Conservation (phyloP, 305 asterid genomes). For the Fraxinus angustifolia region DNA sequence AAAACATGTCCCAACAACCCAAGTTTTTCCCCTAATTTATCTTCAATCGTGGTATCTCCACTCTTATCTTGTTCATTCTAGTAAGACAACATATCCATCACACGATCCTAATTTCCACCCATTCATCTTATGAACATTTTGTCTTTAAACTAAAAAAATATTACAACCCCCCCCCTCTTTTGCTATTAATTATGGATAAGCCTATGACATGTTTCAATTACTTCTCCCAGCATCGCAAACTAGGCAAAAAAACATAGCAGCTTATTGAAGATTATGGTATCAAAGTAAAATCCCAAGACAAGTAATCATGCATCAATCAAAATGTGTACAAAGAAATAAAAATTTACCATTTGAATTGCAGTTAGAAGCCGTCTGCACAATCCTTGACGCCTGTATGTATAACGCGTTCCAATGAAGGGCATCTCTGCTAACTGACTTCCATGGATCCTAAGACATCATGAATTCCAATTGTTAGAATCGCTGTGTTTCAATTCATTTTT, state of each 20-base stretch:
- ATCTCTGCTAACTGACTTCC: constrained; percentile 80
- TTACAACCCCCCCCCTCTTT: too few relatives aligned
- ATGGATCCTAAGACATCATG: constrained; percentile 50
- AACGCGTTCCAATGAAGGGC: constrained; percentile 90
- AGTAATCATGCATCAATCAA: neutral
- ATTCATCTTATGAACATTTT: neutral
- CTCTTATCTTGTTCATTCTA: neutral
- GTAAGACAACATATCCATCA: neutral
- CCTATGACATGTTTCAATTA: neutral
- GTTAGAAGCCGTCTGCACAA: constrained; percentile 73
- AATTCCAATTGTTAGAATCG: constrained; percentile 11
- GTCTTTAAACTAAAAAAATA: neutral
- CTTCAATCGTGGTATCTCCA: neutral
- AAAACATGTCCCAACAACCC: neutral
- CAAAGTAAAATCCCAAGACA: constrained; percentile 2
- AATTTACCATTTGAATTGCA: constrained; percentile 61
- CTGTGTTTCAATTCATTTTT: neutral
- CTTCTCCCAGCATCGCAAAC: neutral
- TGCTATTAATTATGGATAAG: neutral
- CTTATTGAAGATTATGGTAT: neutral
- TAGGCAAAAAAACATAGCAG: neutral
- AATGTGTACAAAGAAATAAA: constrained; percentile 5
- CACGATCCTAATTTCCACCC: neutral
- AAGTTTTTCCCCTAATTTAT: neutral
- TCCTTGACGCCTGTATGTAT: constrained; percentile 74